A percentile compares a stretch with the other conserved stretches of the same genome.
Evolutionary conservation across 345 rosid genomes (phyloP).

Genomic region (Eutrema yunnanense): DNA sequence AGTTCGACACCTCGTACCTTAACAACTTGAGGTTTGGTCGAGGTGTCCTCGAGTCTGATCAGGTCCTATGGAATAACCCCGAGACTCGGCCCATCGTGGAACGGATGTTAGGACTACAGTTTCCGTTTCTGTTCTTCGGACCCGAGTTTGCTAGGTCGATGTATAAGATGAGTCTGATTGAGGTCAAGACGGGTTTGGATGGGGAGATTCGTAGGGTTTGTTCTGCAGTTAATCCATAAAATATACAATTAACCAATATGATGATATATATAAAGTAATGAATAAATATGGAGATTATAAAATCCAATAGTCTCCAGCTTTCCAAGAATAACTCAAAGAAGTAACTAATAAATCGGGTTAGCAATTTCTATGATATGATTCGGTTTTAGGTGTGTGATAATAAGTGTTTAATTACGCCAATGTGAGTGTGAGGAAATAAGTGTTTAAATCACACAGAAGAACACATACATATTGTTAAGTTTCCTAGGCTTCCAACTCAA

Average conservation of each 20-base stretch:
- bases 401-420: neutral
- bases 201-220: slow-evolving; percentile 45
- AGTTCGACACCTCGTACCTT: slow-evolving; percentile 49
- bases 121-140: neutral
- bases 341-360: neutral
- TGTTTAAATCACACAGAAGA: neutral
- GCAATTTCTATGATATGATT: neutral
- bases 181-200: slow-evolving; percentile 31
- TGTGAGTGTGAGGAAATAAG: neutral
- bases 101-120: slow-evolving; percentile 18
- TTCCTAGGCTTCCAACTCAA: too few relatives aligned
- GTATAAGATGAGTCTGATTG: slow-evolving; percentile 40
- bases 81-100: slow-evolving; percentile 37
- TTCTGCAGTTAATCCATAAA: slow-evolving; percentile 27
- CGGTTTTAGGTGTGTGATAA: too few relatives aligned
- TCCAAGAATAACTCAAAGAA: neutral
- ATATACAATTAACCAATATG: neutral
- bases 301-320: neutral
- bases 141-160: slow-evolving; percentile 37
- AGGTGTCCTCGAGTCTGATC: slow-evolving; percentile 54
- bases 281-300: neutral
- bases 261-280: neutral
- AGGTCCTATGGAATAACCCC: slow-evolving; percentile 39
- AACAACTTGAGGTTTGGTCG: slow-evolving; percentile 39
- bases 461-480: too few relatives aligned